Percentiles rank a stretch among this genome's conserved stretches.
Evolutionary conservation across 768 basidiomycete species (phyloP).

Genomic region (Amanita exitialis): DNA sequence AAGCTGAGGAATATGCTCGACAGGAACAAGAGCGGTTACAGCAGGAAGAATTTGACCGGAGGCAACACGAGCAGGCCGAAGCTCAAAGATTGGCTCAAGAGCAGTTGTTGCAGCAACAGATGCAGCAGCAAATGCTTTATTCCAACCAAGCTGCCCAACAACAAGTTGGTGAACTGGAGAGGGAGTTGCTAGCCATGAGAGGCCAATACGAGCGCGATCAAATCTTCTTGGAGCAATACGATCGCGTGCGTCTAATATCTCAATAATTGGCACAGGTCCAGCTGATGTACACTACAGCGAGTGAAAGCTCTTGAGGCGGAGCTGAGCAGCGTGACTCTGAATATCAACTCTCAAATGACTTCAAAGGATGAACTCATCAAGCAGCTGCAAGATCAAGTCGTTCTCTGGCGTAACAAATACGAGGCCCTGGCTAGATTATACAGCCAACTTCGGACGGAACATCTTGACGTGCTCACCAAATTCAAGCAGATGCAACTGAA

Average conservation of each 20-base stretch:
- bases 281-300: constrained; percentile 39
- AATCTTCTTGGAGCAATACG: constrained; percentile 95
- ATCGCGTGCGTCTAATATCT: constrained; percentile 53
- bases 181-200: constrained; percentile 84
- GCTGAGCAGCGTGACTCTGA: constrained; percentile 59
- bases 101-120: constrained; percentile 76
- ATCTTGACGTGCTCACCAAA: constrained; percentile 93
- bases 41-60: constrained; percentile 82
- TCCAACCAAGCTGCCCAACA: constrained; percentile 64
- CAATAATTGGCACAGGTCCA: constrained; percentile 1
- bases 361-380: constrained; percentile 95
- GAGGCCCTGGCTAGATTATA: constrained; percentile 97
- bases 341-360: constrained; percentile 75
- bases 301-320: constrained; percentile 95
- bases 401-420: constrained; percentile 96
- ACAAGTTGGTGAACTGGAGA: constrained; percentile 75
- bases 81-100: constrained; percentile 84
- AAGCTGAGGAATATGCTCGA: constrained; percentile 75
- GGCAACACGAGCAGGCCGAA: constrained; percentile 83
- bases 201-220: constrained; percentile 98
- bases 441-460: constrained; percentile 94
- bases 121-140: constrained; percentile 77
- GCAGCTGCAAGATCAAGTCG: constrained; percentile 94
- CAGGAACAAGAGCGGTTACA: constrained; percentile 69
- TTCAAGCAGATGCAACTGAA: constrained; percentile 97